Evolutionary conservation across 805 yeast species (phyloP), one percentile per base, ranked within the genome.

Genomic region (Pichia nakasei): DNA sequence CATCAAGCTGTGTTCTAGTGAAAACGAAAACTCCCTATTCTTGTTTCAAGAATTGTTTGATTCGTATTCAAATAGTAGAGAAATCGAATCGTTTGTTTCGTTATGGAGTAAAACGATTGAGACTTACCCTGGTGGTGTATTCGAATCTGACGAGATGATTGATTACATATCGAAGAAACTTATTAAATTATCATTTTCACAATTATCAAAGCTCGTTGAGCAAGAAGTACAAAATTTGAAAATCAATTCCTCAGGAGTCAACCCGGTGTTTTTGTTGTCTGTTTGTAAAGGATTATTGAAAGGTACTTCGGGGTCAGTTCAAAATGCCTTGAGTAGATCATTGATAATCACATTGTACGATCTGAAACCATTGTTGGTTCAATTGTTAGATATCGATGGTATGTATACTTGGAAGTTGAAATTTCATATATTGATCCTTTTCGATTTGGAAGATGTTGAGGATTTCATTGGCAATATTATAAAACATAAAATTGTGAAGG

Each of bases 31-130:
- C 27, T 43, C 41, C 31, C 13, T 22, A 18, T 37, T n/a, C 13
- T 38, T 42, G 19, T 33, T 47, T 11, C 43, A 41, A 9, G 44
- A 52, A 3, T 31, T 60, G 13, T 43, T 61, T 39, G 60, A 65
- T 15, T 73, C 81, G 20, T 75, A 69, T 55, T 63, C 68, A 11
- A 73, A 67, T 51, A 79, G 80, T 4, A 75, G 89, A 66, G 86
- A 80, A 43, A 62, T 76, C 22, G 60, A 59, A 3, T 55, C 61
- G 4, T 82, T 82, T 49, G 64, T 76, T 40, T 57, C 63, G 8
- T 49, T 68, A 12, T 79, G 82, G 78, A 58, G 63, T 15, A 18
- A 64, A 56, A 9, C 18, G 1, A 22, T 38, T 7, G 33, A 38
- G 12, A 22, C 48, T 12, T 38, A 41, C 24, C 43, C 45, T 18